Evolutionary conservation across 164 flowering plant genomes (phyloP), one percentile per base, ranked within the genome.

Genomic region (Brasenia schreberi): DNA sequence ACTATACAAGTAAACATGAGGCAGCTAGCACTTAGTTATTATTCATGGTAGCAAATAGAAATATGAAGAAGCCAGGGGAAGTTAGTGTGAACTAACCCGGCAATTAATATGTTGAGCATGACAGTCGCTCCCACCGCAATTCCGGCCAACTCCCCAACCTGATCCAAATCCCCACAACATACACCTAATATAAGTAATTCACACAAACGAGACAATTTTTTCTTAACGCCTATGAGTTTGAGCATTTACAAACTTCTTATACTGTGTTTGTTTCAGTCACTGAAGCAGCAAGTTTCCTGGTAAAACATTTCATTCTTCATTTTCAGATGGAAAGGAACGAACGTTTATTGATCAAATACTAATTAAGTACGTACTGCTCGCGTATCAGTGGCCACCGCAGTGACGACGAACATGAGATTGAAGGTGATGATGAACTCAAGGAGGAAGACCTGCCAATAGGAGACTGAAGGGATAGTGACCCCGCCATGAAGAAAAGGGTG

Each of bases 121-220:
- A 92, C 98, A 0, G 93, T 86, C 12, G 96, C 96, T 42, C 96
- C 96, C 59, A 92, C 96, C 19, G 97, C 97, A 56, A 92, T 85
- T 5, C 96, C 98, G 0, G 98, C 98, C 75, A 92, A 68, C 70
- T 90, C 96, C 70, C 98, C 96, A 18, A 90, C 91, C 96, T 88
- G 77, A 19, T 19, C 2, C 10, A 49, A 53, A 69, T 18, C n/a
- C 42, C 5, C 64, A 5, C 65, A 10, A 45, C 43, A 44, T 33
- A 33, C 39, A 33, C 4, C 1, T 33, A 33, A 1, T 33, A 39
- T 4, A 58, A 39, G 10, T 61, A 11, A 61, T 19, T 42, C 3
- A 61, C 4, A 4, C 39, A 61, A 18, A 18, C 19, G 7, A 4
- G 33, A 18, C 6, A 33, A n/a, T 5, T n/a, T 19, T 18, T 11